Conservation (phyloP, 2,329 filamentous ascomycete genomes). For the Lachnellula hyalina region DNA sequence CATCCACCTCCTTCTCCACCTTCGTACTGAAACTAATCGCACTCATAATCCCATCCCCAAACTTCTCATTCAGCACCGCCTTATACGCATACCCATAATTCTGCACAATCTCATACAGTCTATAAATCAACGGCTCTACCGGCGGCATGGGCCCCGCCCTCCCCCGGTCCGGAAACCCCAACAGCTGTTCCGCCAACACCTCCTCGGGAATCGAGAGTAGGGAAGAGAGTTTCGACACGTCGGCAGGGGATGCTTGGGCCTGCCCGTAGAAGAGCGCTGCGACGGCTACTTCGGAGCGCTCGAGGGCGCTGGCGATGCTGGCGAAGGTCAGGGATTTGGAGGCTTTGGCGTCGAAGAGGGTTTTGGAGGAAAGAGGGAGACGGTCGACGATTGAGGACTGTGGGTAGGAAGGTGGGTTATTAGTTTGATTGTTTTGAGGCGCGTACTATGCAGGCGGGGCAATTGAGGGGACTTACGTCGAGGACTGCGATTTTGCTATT, state of each 20-base stretch:
- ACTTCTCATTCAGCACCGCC: conserved; percentile 92
- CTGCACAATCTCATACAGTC: conserved; percentile 89
- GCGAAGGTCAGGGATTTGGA: conserved; percentile 72
- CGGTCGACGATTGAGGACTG: conserved; percentile 61
- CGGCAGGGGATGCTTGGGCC: conserved; percentile 65
- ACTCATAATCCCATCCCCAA: conserved; percentile 93
- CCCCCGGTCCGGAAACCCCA: conserved; percentile 76
- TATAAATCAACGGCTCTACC: conserved; percentile 80
- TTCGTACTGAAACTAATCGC: conserved; percentile 87
- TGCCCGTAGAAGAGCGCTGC: conserved; percentile 92
- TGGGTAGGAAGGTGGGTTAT: not conserved
- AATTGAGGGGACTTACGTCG: conserved; percentile 17
- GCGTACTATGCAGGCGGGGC: conserved; percentile 7
- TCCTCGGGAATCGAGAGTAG: conserved; percentile 57
- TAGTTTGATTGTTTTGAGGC: not conserved
- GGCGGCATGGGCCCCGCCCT: conserved; percentile 77
- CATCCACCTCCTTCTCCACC: conserved; percentile 89
- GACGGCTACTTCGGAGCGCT: conserved; percentile 79
- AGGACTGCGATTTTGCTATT: conserved; percentile 17
- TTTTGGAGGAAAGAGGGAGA: conserved; percentile 64
- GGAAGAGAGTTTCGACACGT: conserved; percentile 59
- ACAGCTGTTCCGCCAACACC: conserved; percentile 56
- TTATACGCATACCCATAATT: conserved; percentile 98
- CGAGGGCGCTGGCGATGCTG: conserved; percentile 66
- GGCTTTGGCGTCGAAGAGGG: conserved; percentile 79